A percentile compares a stretch with the other conserved stretches of the same genome.
phyloP scores from a whole-genome alignment of 2,329 filamentous ascomycete genomes.

The Cladosporium cucumerinum region DNA sequence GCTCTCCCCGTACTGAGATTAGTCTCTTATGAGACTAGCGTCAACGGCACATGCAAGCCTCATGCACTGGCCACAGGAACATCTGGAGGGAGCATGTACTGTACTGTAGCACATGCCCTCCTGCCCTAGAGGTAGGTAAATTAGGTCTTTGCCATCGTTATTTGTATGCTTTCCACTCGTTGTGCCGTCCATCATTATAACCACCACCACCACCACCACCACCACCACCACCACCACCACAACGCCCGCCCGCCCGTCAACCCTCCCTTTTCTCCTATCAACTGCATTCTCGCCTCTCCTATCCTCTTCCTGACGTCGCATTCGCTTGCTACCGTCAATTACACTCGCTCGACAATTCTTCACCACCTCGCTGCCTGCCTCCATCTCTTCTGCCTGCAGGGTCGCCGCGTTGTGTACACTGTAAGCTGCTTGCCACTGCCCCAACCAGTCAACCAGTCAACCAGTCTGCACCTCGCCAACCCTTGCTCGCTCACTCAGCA shows the following conservation, averaged over 20 bases:
- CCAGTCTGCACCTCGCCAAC: slow-evolving; percentile 5
- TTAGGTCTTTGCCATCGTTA: background rate
- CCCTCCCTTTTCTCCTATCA: background rate
- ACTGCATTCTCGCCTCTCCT: background rate
- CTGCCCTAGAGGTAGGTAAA: too few relatives aligned
- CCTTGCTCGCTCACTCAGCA: slow-evolving; percentile 9
- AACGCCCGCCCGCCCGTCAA: background rate
- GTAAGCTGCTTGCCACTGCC: slow-evolving; percentile 7
- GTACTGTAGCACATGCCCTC: background rate
- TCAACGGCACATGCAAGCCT: background rate
- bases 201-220: too few relatives aligned
- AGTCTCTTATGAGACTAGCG: background rate
- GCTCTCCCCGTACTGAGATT: background rate
- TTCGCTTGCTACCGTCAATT: slow-evolving; percentile 2
- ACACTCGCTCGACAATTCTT: background rate
- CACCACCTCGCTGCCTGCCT: background rate
- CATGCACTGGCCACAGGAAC: background rate
- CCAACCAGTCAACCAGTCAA: slow-evolving; percentile 5
- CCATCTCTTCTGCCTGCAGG: slow-evolving; percentile 10
- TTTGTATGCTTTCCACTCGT: background rate
- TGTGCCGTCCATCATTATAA: background rate
- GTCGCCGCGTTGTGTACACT: background rate
- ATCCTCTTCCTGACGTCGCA: slow-evolving; percentile 2
- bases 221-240: too few relatives aligned
- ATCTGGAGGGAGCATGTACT: background rate